A percentile compares a stretch with the other conserved stretches of the same genome.
phyloP scores from a whole-genome alignment of 345 rosid species.

The Lepidium africanum region DNA sequence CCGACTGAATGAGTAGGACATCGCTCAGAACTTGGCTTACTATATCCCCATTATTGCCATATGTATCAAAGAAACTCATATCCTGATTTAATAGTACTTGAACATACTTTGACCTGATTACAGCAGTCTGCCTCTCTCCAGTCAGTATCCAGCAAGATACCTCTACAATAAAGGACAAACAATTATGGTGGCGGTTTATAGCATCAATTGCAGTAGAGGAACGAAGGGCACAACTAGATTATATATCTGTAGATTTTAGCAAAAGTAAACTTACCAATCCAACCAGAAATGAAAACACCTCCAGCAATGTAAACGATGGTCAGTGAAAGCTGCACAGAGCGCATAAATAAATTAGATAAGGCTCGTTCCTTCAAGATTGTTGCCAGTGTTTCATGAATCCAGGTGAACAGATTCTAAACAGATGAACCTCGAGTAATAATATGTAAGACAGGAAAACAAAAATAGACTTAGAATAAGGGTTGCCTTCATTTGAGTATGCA shows the following conservation, averaged over 20 bases:
- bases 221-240: background rate
- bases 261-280: conserved; percentile 70
- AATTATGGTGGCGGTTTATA: conserved; percentile 20
- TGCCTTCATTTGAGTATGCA: background rate
- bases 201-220: conserved; percentile 3
- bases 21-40: conserved; percentile 99
- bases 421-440: background rate
- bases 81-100: conserved; percentile 95
- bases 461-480: background rate
- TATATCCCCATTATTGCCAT: conserved; percentile 97
- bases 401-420: background rate
- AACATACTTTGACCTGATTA: conserved; percentile 90
- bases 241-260: background rate
- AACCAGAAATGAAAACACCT: conserved; percentile 91
- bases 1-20: conserved; percentile 96
- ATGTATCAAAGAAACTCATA: conserved; percentile 98
- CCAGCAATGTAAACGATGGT: conserved; percentile 72
- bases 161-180: conserved; percentile 57
- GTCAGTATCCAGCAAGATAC: conserved; percentile 99
- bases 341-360: conserved; percentile 4
- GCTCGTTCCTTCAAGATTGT: background rate
- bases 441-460: background rate
- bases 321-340: conserved; percentile 65
- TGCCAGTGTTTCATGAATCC: background rate
- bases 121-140: conserved; percentile 99